Conservation (phyloP, 2,329 filamentous ascomycete species). For the Trichoderma simmonsii region DNA sequence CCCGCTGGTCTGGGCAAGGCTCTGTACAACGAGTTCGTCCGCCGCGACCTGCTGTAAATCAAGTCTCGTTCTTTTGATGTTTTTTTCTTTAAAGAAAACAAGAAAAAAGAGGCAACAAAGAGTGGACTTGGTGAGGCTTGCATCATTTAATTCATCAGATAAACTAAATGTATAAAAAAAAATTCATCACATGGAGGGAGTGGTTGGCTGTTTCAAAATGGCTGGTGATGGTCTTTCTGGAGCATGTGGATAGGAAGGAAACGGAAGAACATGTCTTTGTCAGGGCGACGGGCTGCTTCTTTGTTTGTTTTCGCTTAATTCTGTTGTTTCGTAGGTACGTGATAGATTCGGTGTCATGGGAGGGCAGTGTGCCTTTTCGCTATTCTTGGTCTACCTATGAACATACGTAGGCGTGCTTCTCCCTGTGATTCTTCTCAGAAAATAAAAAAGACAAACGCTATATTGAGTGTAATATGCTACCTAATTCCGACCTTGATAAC, state of each 20-base stretch:
- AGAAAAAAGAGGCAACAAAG: neutral
- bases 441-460: neutral
- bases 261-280: constrained; percentile 4
- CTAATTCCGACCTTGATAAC: neutral
- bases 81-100: neutral
- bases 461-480: constrained; percentile 10
- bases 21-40: constrained; percentile 91
- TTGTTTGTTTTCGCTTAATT: constrained; percentile 26
- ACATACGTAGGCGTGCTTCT: neutral
- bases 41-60: constrained; percentile 84
- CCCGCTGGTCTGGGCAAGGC: constrained; percentile 91
- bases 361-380: neutral
- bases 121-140: neutral
- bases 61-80: neutral
- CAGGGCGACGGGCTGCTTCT: constrained; percentile 23
- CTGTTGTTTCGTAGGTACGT: constrained; percentile 32
- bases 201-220: neutral
- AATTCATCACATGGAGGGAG: constrained; percentile 9
- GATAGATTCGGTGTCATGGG: constrained; percentile 30
- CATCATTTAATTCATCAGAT: neutral
- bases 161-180: neutral
- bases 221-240: constrained; percentile 10
- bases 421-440: neutral
- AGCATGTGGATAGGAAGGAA: constrained; percentile 11
- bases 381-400: neutral